These are phyloP conservation scores for Camellia sinensis DNA, from an alignment of 148 eudicot species.

Conservation along the genomic window DNA sequence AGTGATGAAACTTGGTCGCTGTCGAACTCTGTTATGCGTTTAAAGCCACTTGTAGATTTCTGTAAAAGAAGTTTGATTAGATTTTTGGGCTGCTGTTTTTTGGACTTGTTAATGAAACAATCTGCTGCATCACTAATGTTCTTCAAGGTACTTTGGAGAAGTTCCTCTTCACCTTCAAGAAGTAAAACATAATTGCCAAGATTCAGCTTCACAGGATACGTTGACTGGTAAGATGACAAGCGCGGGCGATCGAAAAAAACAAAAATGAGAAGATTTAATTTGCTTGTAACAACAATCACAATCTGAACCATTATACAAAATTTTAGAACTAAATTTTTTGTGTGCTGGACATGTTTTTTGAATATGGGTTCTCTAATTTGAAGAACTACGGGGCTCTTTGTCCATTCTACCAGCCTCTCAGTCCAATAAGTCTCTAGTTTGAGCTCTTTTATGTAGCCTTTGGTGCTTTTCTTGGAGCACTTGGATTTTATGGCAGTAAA, in stretches of 20 bases:
- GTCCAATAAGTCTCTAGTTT: slow-evolving; percentile 23
- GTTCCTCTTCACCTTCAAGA: neutral
- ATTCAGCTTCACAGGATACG: neutral
- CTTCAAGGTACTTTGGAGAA: neutral
- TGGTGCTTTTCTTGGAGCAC: neutral
- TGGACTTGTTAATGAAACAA: slow-evolving; percentile 1
- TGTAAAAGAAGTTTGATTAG: slow-evolving; percentile 8
- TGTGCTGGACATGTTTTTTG: neutral
- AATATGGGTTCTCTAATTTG: neutral
- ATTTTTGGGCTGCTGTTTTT: slow-evolving; percentile 6
- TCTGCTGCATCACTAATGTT: neutral
- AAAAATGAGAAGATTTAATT: slow-evolving; percentile 8
- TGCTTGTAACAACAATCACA: neutral
- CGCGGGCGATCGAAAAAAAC: neutral
- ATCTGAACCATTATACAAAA: slow-evolving; percentile 13
- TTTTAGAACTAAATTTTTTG: slow-evolving; percentile 1
- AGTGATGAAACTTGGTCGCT: neutral
- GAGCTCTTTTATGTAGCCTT: neutral
- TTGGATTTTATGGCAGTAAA: neutral
- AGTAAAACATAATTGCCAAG: neutral
- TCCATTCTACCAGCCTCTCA: slow-evolving; percentile 20
- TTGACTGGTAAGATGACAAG: neutral
- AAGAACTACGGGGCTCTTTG: slow-evolving; percentile 3
- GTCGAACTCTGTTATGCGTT: neutral
- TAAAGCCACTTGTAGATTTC: neutral